These are phyloP conservation scores for Chrysophaeum taylorii DNA, from an alignment of 352 stramenopile species.

Conservation along the genomic window DNA sequence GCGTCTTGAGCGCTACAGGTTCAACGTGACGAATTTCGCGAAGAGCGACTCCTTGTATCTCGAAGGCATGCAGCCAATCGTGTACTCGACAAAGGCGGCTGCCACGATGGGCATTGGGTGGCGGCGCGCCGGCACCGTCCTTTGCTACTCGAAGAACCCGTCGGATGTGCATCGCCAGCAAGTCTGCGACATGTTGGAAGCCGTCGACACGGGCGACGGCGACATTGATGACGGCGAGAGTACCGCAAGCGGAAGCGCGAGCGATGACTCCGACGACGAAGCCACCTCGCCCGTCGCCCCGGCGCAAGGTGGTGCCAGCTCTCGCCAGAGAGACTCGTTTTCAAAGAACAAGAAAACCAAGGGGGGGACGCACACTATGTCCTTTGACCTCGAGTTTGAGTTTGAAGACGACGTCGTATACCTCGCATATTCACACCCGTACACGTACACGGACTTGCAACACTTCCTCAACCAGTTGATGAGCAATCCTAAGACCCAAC, in stretches of 20 bases:
- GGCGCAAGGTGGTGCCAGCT: not conserved
- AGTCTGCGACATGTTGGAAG: not conserved
- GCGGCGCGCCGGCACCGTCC: slow-evolving; percentile 53
- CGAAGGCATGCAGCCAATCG: slow-evolving; percentile 63
- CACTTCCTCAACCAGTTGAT: slow-evolving; percentile 45
- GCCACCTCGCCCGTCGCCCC: slow-evolving; percentile 21
- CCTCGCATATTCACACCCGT: slow-evolving; percentile 67
- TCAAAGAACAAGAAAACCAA: slow-evolving; percentile 9
- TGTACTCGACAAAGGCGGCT: slow-evolving; percentile 48
- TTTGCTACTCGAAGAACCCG: slow-evolving; percentile 66
- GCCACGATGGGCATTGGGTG: slow-evolving; percentile 34
- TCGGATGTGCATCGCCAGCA: not conserved
- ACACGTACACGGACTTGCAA: slow-evolving; percentile 65
- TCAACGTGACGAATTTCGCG: slow-evolving; percentile 72
- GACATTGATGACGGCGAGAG: not conserved
- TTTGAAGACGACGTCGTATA: slow-evolving; percentile 49
- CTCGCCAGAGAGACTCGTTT: not conserved
- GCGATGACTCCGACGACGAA: slow-evolving; percentile 40
- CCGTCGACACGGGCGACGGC: slow-evolving; percentile 31
- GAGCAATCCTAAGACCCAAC: slow-evolving; percentile 42
- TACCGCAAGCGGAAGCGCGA: slow-evolving; percentile 39
- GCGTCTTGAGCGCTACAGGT: no score
- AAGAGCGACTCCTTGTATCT: slow-evolving; percentile 70
- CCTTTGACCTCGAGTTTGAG: slow-evolving; percentile 30
- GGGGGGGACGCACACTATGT: slow-evolving; percentile 15